These are phyloP conservation scores for Recurvomyces mirabilis DNA, from an alignment of 495 filamentous ascomycete genomes.

Conservation along the genomic window DNA sequence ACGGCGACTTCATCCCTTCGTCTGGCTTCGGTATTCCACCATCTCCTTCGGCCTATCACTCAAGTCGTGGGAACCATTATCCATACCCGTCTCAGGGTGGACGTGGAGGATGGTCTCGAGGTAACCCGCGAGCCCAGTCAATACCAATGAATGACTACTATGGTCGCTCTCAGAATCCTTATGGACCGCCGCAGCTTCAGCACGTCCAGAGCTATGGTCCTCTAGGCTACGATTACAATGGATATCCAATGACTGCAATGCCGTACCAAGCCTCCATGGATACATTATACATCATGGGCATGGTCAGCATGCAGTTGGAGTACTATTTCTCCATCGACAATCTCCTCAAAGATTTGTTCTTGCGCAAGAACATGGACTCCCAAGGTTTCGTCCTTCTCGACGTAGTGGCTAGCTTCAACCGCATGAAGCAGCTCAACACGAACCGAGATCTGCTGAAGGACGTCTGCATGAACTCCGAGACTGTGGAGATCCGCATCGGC, in stretches of 20 bases:
- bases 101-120: conserved; percentile 13
- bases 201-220: too few relatives aligned
- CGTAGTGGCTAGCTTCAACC: conserved; percentile 71
- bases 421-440: conserved; percentile 63
- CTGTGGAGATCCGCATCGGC: conserved; percentile 57
- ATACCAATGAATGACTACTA: conserved; percentile 28
- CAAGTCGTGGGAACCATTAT: conserved; percentile 8
- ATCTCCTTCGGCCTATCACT: conserved; percentile 15
- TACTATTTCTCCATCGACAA: conserved; percentile 98
- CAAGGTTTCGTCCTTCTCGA: conserved; percentile 78
- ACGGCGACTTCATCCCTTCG: conserved; percentile 18
- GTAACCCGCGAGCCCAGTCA: conserved; percentile 27
- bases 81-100: not conserved
- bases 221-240: conserved; percentile 19
- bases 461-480: conserved; percentile 57
- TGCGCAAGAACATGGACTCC: conserved; percentile 84
- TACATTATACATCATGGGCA: not conserved
- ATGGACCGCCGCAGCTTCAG: conserved; percentile 22
- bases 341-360: conserved; percentile 83
- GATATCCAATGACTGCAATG: conserved; percentile 50
- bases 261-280: conserved; percentile 35
- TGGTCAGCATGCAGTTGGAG: conserved; percentile 34
- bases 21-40: conserved; percentile 19
- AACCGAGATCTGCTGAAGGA: conserved; percentile 62
- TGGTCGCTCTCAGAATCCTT: conserved; percentile 17